A percentile compares a stretch with the other conserved stretches of the same genome.
phyloP scores from a whole-genome alignment of 768 basidiomycete genomes.

The Wakefieldia striispora region DNA sequence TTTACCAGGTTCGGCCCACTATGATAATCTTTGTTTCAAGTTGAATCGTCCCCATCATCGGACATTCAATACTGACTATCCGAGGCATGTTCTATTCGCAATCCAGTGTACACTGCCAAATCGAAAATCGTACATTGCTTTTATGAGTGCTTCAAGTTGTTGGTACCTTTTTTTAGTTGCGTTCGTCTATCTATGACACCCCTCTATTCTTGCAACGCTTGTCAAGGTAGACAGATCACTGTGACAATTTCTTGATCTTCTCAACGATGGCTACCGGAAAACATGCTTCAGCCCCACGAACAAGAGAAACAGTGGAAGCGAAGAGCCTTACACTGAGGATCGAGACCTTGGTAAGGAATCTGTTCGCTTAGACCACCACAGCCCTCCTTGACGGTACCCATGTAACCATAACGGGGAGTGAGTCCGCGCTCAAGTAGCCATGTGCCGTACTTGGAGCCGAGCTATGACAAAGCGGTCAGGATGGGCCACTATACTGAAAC shows the following conservation, averaged over 20 bases:
- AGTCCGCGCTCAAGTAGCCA: conserved; percentile 83
- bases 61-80: no score
- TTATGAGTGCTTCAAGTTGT: no score
- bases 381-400: conserved; percentile 76
- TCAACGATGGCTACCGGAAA: conserved; percentile 40
- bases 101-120: no score
- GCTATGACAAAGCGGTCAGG: conserved; percentile 30
- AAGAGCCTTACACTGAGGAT: conserved; percentile 60
- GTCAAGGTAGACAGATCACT: conserved; percentile 10
- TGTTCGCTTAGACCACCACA: conserved; percentile 80
- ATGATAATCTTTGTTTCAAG: no score
- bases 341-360: conserved; percentile 80
- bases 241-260: conserved; percentile 43
- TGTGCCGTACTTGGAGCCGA: conserved; percentile 81
- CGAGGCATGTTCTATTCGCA: no score
- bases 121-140: conserved; percentile 1
- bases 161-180: neutral
- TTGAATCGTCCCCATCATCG: no score
- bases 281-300: neutral
- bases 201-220: neutral
- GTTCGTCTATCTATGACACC: neutral
- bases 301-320: neutral
- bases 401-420: conserved; percentile 78
- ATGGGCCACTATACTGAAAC: neutral
- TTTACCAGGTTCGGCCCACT: no score